Conservation (phyloP, 257 asterid species). For the Solanum pinnatisectum region DNA sequence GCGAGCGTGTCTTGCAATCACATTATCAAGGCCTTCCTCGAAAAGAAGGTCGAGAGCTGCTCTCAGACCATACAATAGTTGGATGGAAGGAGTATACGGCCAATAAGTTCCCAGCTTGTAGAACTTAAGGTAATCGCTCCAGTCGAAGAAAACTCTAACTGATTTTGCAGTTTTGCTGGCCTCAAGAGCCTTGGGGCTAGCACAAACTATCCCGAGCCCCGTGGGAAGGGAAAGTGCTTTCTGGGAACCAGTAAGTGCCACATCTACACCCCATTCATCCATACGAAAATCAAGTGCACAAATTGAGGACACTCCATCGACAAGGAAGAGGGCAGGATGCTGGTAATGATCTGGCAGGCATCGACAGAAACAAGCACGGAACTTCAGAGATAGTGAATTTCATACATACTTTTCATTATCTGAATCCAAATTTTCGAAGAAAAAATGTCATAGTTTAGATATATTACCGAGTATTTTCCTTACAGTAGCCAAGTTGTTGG, state of each 20-base stretch:
- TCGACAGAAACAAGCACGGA: not conserved
- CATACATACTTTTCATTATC: not conserved
- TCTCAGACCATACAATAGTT: slow-evolving; percentile 80
- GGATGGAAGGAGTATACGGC: slow-evolving; percentile 99
- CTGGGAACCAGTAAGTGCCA: slow-evolving; percentile 95
- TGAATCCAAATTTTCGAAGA: not conserved
- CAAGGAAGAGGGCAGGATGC: slow-evolving; percentile 90
- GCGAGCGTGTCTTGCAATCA: slow-evolving; percentile 72
- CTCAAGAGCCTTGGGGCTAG: slow-evolving; percentile 91
- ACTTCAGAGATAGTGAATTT: not conserved
- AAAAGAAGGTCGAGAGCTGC: slow-evolving; percentile 87
- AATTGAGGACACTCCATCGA: slow-evolving; percentile 95
- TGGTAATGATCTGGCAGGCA: slow-evolving; percentile 60
- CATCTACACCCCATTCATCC: slow-evolving; percentile 99
- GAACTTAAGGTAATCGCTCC: slow-evolving; percentile 91
- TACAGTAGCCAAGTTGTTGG: slow-evolving; percentile 91
- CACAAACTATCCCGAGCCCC: slow-evolving; percentile 91
- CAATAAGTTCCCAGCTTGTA: slow-evolving; percentile 89
- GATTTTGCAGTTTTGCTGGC: slow-evolving; percentile 85
- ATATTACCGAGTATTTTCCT: slow-evolving; percentile 77
- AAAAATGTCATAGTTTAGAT: not conserved
- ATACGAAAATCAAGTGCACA: slow-evolving; percentile 97
- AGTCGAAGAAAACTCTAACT: slow-evolving; percentile 90
- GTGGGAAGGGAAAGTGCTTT: slow-evolving; percentile 97
- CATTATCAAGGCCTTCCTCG: slow-evolving; percentile 96